Evolutionary conservation across 1,139 yeast species (phyloP), one percentile per base, ranked within the genome.

Genomic region (Taphrina populina): DNA sequence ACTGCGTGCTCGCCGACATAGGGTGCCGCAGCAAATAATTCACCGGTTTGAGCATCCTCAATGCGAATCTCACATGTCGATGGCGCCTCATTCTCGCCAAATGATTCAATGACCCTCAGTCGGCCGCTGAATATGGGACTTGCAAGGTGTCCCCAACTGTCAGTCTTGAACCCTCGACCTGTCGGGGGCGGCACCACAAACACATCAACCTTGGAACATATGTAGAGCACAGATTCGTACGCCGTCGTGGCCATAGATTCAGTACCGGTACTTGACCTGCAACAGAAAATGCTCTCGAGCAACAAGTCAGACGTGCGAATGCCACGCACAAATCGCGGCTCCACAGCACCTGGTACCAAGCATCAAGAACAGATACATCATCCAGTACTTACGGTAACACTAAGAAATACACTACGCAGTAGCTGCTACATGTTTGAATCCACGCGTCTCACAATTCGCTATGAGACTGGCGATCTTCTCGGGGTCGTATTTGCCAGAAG

Each of bases 101-200:
- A 69, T 4, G 62, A 59, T 58, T 71, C 72, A 13, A 69, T 58
- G 21, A 73, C 65, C 45, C 63, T 60, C 40, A 72, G 56, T 4
- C 65, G 51, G 3, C 76, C 76, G 2, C 57, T 56, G 74, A 75
- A 73, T n/a, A 72, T 62, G 2, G 71, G 68, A n/a, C 64, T 65
- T 11, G 64, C 63, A 13, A 68, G 36, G 7, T 30, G 66, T 36
- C 68, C 66, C 75, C 75, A 72, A 5, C 64, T 65, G 1, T 64
- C 58, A 1, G 73, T 70, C 51, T 62, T 63, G 46, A 65, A 64
- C n/a, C 69, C 68, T 24, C 60, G 40, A 13, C 65, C 56, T 51
- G 58, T 61, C 24, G 68, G 60, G 5, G 75, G 74, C 4, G 75
- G 75, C 29, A 70, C 67, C 54, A 62, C 64, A 55, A 66, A 68